Percentiles rank a stretch among this genome's conserved stretches.
phyloP scores from a whole-genome alignment of 352 stramenopile genomes.

The Phytophthora constricta region DNA sequence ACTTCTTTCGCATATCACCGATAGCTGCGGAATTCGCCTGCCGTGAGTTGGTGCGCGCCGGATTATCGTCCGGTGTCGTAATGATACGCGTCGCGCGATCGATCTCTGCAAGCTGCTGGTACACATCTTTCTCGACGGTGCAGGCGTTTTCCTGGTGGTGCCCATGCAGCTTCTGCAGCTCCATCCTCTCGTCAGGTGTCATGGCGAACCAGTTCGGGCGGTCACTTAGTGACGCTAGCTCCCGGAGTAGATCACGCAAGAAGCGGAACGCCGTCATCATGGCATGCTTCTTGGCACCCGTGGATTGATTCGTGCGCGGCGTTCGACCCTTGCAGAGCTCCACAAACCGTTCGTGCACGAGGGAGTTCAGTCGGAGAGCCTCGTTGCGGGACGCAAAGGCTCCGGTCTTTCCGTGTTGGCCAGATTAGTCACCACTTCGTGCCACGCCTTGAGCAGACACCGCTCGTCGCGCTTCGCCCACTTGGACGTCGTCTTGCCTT shows the following conservation, averaged over 20 bases:
- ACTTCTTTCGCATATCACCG: constrained; percentile 17
- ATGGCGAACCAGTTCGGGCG: constrained; percentile 50
- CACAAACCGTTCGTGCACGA: constrained; percentile 46
- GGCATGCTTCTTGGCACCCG: constrained; percentile 39
- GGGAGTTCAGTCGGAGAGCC: constrained; percentile 34
- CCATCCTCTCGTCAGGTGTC: constrained; percentile 39
- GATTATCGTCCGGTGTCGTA: constrained; percentile 21
- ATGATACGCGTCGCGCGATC: constrained; percentile 31
- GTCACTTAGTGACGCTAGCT: constrained; percentile 35
- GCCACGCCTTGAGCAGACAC: constrained; percentile 37
- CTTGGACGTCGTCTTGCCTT: constrained; percentile 28
- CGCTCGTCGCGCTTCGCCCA: constrained; percentile 41
- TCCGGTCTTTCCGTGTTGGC: constrained; percentile 17
- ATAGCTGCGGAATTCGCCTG: neutral
- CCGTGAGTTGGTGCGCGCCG: constrained; percentile 25
- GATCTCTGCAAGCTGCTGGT: constrained; percentile 37
- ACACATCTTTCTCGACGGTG: constrained; percentile 42
- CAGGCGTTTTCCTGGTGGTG: constrained; percentile 42
- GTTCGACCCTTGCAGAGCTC: constrained; percentile 28
- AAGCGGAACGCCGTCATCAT: constrained; percentile 44
- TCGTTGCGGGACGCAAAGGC: constrained; percentile 39
- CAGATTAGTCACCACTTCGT: constrained; percentile 37
- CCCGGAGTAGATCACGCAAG: constrained; percentile 36
- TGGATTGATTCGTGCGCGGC: constrained; percentile 40
- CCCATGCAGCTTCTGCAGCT: constrained; percentile 40